Evolutionary conservation across 805 yeast genomes (phyloP), one percentile per base, ranked within the genome.

Genomic region (Metschnikowia baotianmanensis): DNA sequence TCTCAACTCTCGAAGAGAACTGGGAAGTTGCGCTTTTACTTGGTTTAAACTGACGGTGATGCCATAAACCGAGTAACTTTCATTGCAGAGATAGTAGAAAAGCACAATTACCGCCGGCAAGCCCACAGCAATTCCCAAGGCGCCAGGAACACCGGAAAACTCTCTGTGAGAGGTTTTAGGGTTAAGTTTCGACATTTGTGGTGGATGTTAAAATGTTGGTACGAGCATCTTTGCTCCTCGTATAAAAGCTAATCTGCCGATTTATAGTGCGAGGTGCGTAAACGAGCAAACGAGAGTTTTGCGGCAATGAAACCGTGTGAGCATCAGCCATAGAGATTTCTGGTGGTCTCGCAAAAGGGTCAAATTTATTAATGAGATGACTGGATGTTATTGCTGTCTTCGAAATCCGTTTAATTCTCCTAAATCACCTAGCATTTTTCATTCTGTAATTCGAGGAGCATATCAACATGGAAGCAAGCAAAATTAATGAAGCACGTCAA

Each of bases 61-160:
- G 3, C 87, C 87, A 18, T 62, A 58, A 26, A 76, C 56, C 33
- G 75, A 69, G 56, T 82, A 83, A 10, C 61, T 52, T 26, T 78
- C 80, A 53, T 89, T 87, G 48, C 82, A 69, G 42, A 79, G 63
- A 38, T 83, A 70, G 40, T 80, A 80, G 42, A 90, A 69, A 18
- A 74, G 62, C 9, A 81, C 61, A 13, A 85, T 72, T 9, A 87
- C 65, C 0, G 71, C 31, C 1, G 97, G 96, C 18, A 91, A 68
- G 1, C 83, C 83, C 1, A 78, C 12, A 0, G 91, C 65, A 42
- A 91, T 76, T 4, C 70, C 73, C 2, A 78, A 31, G 0, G 93
- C 88, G 4, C 99, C 99, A 1, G 76, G 60, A 4, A 74, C 62
- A 0, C 99, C 99, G 23, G 76, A 74, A 61, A 91, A 91, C 61